Conservation (phyloP, 345 rosid genomes). For the Eucalyptus brandiana region DNA sequence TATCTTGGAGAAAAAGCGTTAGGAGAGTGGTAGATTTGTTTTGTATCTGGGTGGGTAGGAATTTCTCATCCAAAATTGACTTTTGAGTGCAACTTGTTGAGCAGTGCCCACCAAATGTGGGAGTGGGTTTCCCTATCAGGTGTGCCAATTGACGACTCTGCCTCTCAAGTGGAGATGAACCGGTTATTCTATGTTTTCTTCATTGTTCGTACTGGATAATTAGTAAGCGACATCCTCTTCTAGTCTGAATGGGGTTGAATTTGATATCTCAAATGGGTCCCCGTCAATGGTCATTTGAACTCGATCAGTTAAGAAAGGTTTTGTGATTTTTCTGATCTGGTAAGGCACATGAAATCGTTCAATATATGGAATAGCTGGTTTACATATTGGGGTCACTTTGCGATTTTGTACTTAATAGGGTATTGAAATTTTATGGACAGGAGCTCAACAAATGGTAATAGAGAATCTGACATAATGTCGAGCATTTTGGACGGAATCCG, state of each 20-base stretch:
- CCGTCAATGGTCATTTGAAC: neutral
- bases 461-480: neutral
- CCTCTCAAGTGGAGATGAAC: neutral
- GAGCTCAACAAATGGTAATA: neutral
- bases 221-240: neutral
- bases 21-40: neutral
- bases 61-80: neutral
- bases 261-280: neutral
- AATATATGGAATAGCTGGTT: neutral
- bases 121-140: neutral
- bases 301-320: neutral
- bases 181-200: neutral
- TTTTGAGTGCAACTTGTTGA: neutral
- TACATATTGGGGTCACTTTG: neutral
- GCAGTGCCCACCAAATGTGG: neutral
- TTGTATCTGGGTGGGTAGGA: neutral
- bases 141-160: neutral
- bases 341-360: neutral
- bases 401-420: neutral
- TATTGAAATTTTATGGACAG: neutral
- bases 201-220: neutral
- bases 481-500: neutral
- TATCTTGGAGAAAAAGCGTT: neutral
- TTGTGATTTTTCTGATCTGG: neutral
- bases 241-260: neutral